Percentiles rank a stretch among this genome's conserved stretches.
phyloP scores from a whole-genome alignment of 257 asterid species.

The Nicotiana tomentosiformis region DNA sequence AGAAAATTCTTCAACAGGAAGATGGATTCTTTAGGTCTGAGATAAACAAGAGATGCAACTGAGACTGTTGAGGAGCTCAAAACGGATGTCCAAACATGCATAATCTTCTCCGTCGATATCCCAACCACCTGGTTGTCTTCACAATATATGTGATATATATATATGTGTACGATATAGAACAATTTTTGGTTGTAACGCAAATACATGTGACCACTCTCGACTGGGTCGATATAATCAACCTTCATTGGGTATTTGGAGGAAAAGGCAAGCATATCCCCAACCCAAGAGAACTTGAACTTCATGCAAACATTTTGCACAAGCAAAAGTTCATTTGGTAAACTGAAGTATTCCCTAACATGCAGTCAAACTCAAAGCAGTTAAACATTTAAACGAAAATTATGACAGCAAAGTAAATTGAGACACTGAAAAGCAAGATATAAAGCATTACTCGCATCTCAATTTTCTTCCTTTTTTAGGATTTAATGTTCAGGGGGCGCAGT shows the following conservation, averaged over 20 bases:
- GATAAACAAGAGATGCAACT: background rate
- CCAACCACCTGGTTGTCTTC: background rate
- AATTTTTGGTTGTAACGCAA: background rate
- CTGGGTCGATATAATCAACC: too few relatives aligned
- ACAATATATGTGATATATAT: background rate
- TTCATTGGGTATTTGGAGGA: background rate
- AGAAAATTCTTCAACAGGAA: background rate
- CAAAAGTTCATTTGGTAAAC: background rate
- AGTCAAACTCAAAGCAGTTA: background rate
- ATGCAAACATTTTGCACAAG: background rate
- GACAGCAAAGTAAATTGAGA: background rate
- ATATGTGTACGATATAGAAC: background rate
- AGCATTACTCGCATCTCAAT: background rate
- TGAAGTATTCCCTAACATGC: background rate
- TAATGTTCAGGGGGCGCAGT: background rate
- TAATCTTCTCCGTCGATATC: background rate
- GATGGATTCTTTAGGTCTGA: background rate
- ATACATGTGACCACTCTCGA: background rate
- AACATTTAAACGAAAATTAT: background rate
- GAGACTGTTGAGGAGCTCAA: background rate
- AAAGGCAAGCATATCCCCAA: background rate
- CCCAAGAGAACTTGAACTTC: background rate
- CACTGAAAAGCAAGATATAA: background rate
- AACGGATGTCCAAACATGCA: background rate
- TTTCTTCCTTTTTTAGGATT: background rate